phyloP scores from a whole-genome alignment of 2,329 filamentous ascomycete species.

The Aspergillus sergii region DNA sequence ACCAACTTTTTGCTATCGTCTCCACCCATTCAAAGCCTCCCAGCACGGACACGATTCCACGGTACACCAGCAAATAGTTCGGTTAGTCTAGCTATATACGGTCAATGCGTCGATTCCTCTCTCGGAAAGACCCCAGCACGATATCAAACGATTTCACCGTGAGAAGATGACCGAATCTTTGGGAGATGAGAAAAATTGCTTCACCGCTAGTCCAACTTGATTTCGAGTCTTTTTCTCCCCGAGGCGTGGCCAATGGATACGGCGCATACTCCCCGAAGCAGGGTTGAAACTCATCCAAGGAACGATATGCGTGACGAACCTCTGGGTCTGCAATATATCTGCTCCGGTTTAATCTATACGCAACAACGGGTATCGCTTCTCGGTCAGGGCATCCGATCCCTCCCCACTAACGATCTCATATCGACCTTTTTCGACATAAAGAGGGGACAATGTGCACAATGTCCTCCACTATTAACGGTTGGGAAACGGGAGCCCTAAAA shows the following conservation, averaged over 20 bases:
- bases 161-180: background rate
- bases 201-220: background rate
- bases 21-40: background rate
- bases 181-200: background rate
- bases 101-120: background rate
- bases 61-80: background rate
- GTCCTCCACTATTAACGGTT: background rate
- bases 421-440: too few relatives aligned
- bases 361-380: background rate
- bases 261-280: background rate
- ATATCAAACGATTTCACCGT: background rate
- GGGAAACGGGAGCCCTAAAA: background rate
- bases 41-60: background rate
- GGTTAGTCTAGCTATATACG: background rate
- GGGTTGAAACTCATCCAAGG: background rate
- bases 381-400: background rate
- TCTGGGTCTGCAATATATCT: slow-evolving; percentile 1
- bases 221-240: background rate
- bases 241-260: background rate
- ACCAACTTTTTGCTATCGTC: background rate
- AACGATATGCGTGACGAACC: background rate
- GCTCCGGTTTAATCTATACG: background rate
- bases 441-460: background rate
- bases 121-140: background rate
- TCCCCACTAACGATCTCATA: background rate